A percentile compares a stretch with the other conserved stretches of the same genome.
phyloP scores from a whole-genome alignment of 2,329 filamentous ascomycete genomes.

The Amesomyces nigricolor region DNA sequence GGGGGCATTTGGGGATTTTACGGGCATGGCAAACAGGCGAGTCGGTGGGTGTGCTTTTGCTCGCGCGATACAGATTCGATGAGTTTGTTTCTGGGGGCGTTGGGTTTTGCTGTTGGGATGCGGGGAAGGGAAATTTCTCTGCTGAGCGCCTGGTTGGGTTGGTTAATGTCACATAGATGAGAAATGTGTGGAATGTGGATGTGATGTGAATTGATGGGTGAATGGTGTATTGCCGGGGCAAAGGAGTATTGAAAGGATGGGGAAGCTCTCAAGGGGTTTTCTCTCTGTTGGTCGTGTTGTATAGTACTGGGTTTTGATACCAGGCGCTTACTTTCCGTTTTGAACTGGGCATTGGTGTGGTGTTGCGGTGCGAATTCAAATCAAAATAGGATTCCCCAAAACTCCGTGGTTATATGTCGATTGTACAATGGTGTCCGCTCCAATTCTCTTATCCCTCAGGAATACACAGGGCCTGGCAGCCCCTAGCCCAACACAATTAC shows the following conservation, averaged over 20 bases:
- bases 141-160: background rate
- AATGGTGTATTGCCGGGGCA: background rate
- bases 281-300: conserved; percentile 3
- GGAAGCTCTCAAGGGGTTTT: background rate
- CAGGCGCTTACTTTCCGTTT: background rate
- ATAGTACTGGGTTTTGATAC: conserved; percentile 1
- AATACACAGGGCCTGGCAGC: background rate
- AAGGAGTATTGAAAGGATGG: no score
- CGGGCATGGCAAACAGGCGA: conserved; percentile 3
- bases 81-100: conserved; percentile 1
- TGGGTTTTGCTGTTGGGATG: background rate
- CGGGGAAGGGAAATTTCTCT: background rate
- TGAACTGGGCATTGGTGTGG: background rate
- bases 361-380: background rate
- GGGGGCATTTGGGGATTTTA: conserved; percentile 4
- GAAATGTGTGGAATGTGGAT: conserved; percentile 1
- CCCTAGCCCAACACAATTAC: background rate
- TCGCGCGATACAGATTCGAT: background rate
- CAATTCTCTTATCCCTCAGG: background rate
- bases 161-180: conserved; percentile 13
- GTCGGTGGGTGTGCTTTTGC: conserved; percentile 4
- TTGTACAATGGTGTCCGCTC: background rate
- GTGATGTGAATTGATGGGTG: background rate
- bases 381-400: conserved; percentile 10
- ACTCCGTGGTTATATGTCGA: conserved; percentile 12